Evolutionary conservation across 2,329 filamentous ascomycete genomes (phyloP), one percentile per base, ranked within the genome.

Genomic region (Colletotrichum gloeosporioides): DNA sequence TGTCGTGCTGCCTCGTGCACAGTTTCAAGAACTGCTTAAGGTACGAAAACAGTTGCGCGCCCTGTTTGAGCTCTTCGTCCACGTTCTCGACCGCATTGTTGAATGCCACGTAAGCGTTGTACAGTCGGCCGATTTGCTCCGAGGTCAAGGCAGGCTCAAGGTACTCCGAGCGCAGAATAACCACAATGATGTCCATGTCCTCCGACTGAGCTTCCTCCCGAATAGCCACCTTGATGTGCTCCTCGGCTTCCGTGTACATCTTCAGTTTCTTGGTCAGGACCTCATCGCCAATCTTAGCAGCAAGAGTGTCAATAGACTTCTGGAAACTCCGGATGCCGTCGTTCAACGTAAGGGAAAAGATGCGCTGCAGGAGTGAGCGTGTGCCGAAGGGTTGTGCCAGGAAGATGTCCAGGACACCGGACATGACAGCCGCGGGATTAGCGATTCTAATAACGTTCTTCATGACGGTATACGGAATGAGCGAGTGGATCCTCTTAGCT

Each of bases 381-480:
- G 96, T 91, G 25, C 96, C 96, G 77, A 99, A 98, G 0, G 97
- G 97, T 80, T 99, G 97, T 9, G 97, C 96, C 75, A 99, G 90
- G 88, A 99, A 99, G 62, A 99, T 91, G 83, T 99, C 97, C 27
- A 99, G 90, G 61, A 99, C 93, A 25, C 94, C 94, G n/a, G 94
- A 95, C 96, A 99, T 99, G 78, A 99, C 97, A 8, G 96, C 95
- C 1, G 96, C 96, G 4, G 97, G 97, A 80, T 99, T 99, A 27
- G 97, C 96, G 79, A 99, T 95, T 73, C 96, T 93, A 81, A 99
- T 99, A 63, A 98, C 95, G 82, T 99, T 98, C 88, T 99, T 99
- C 83, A 99, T 89, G 65, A 98, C 89, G 1, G 93, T 94, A 83
- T 99, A 99, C 0, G 97, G 97, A 61, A 99, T 94, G 72, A 99